phyloP scores from a whole-genome alignment of 176 grass and related monocot species.

The Musa acuminata region DNA sequence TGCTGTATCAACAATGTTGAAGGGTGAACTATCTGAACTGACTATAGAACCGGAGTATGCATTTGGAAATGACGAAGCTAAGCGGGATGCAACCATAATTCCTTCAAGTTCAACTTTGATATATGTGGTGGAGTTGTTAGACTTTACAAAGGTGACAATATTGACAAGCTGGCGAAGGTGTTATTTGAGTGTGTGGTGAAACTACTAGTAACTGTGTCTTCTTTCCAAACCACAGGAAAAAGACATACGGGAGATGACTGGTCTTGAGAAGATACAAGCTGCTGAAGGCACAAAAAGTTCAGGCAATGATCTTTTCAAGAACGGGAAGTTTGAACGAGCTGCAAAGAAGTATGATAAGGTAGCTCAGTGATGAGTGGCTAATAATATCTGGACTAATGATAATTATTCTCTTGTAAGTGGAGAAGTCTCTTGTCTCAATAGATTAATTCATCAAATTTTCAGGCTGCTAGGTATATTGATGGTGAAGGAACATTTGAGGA shows the following conservation, averaged over 20 bases:
- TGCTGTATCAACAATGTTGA: no score
- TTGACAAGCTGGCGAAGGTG: no score
- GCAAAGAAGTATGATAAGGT: conserved; percentile 38
- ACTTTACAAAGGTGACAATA: no score
- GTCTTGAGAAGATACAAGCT: conserved; percentile 28
- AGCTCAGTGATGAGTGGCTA: background rate
- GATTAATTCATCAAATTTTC: conserved; percentile 17
- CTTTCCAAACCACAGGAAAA: conserved; percentile 21
- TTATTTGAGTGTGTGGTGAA: no score
- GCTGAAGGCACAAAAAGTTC: conserved; percentile 29
- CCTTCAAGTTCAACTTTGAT: no score
- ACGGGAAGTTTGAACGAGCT: conserved; percentile 27
- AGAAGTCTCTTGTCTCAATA: background rate
- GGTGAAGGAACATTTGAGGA: conserved; percentile 18
- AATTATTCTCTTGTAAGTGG: background rate
- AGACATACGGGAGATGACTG: conserved; percentile 30
- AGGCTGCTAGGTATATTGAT: conserved; percentile 31
- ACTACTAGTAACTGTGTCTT: no score
- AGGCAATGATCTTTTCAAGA: conserved; percentile 38
- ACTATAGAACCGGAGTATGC: no score
- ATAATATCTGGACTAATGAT: background rate
- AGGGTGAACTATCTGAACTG: no score
- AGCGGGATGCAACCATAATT: no score
- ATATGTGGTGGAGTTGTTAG: no score
- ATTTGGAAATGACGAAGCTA: no score